phyloP scores from a whole-genome alignment of 805 yeast genomes.

The Komagataella ulmi region DNA sequence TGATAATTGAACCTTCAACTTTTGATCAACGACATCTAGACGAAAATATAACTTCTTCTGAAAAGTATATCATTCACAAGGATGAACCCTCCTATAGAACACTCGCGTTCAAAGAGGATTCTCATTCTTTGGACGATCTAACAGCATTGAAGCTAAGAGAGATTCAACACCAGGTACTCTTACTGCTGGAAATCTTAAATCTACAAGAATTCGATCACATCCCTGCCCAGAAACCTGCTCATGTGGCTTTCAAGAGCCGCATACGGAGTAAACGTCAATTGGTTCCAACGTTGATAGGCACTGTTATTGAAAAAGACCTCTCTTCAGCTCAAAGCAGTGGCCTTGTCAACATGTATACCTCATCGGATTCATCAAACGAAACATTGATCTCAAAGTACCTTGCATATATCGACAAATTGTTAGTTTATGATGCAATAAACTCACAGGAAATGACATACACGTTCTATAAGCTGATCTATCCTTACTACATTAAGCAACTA shows the following conservation, averaged over 20 bases:
- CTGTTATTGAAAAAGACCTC: slow-evolving; percentile 10
- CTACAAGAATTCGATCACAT: slow-evolving; percentile 1
- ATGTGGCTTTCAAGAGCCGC: slow-evolving; percentile 1
- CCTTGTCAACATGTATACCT: not conserved
- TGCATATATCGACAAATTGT: slow-evolving; percentile 15
- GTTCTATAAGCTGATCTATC: slow-evolving; percentile 15
- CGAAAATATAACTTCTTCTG: not conserved
- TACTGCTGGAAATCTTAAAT: slow-evolving; percentile 13
- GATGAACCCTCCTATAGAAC: not conserved
- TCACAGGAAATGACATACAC: slow-evolving; percentile 13
- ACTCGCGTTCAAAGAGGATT: not conserved
- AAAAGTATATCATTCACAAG: not conserved
- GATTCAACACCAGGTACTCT: slow-evolving; percentile 15
- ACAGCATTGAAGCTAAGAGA: slow-evolving; percentile 12
- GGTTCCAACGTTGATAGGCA: slow-evolving; percentile 19
- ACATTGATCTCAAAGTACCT: not conserved
- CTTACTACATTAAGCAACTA: slow-evolving; percentile 15
- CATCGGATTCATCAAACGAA: not conserved
- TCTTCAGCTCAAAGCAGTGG: not conserved
- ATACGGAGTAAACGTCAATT: slow-evolving; percentile 17
- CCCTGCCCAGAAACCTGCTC: slow-evolving; percentile 1
- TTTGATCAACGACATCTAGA: not conserved
- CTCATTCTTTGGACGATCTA: slow-evolving; percentile 1
- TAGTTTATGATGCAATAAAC: slow-evolving; percentile 18
- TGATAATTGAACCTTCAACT: not conserved